These are phyloP conservation scores for Leccinum disarticulatum DNA, from an alignment of 768 basidiomycete species.

Conservation along the genomic window DNA sequence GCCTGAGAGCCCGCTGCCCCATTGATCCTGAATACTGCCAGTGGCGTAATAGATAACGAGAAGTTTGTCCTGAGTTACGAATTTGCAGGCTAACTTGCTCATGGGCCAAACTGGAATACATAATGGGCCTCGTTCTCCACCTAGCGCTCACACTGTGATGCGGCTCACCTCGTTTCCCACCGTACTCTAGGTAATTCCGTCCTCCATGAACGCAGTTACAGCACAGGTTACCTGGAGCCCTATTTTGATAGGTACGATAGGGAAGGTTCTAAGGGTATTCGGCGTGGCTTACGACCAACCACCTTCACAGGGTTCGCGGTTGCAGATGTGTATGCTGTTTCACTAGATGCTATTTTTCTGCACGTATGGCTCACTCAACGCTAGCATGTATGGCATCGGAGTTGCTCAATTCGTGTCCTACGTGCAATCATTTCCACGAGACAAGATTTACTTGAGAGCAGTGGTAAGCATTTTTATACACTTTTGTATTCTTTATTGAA, in stretches of 20 bases:
- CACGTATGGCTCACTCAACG: neutral
- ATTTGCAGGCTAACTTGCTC: too few species aligned
- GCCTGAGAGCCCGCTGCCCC: too few species aligned
- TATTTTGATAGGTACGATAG: conserved; percentile 18
- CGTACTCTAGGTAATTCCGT: neutral
- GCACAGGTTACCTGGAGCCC: conserved; percentile 10
- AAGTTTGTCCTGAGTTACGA: too few species aligned
- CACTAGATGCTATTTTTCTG: neutral
- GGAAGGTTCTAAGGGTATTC: too few species aligned
- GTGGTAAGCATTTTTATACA: conserved; percentile 9
- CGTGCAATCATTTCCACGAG: conserved; percentile 16
- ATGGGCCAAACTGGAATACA: neutral
- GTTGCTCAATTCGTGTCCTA: conserved; percentile 9
- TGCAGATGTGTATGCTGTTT: conserved; percentile 11
- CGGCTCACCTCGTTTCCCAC: neutral
- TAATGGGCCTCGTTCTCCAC: neutral
- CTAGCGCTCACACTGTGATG: neutral
- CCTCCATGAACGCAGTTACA: conserved; percentile 7
- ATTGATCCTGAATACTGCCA: too few species aligned
- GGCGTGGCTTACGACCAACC: neutral
- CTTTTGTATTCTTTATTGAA: neutral
- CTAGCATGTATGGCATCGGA: neutral
- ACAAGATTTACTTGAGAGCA: conserved; percentile 9
- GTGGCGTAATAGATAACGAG: too few species aligned
- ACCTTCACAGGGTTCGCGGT: conserved; percentile 20